Conservation (phyloP, 495 filamentous ascomycete genomes). For the Penicillium coffeae region DNA sequence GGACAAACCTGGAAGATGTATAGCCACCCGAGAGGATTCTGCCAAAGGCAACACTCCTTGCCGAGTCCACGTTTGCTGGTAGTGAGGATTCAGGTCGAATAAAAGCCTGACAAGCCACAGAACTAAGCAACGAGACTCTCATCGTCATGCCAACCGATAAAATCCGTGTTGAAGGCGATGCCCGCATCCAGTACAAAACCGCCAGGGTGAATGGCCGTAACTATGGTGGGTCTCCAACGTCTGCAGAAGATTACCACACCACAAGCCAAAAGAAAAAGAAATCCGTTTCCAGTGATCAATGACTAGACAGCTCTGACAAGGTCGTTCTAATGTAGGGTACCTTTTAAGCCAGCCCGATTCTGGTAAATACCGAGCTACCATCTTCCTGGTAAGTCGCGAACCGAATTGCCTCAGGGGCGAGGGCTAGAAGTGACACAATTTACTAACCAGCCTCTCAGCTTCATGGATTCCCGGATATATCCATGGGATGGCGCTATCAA, state of each 20-base stretch:
- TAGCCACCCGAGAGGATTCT: too few relatives aligned
- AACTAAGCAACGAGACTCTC: too few relatives aligned
- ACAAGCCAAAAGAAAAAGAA: not conserved
- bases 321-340: conserved; percentile 48
- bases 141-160: conserved; percentile 51
- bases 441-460: conserved; percentile 45
- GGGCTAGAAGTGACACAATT: not conserved
- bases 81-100: too few relatives aligned
- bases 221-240: conserved; percentile 46
- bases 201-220: conserved; percentile 58
- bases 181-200: conserved; percentile 58
- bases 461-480: conserved; percentile 66
- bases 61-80: too few relatives aligned
- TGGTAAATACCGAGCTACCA: conserved; percentile 53
- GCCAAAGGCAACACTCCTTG: too few relatives aligned
- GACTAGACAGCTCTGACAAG: not conserved
- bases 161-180: conserved; percentile 57
- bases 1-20: too few relatives aligned
- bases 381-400: conserved; percentile 55
- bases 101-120: too few relatives aligned
- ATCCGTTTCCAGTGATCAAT: not conserved
- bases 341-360: conserved; percentile 57
- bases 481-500: conserved; percentile 75
- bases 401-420: not conserved
- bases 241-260: not conserved